Base-by-base conservation (phyloP, 176 grass and related monocot genomes). In the Musa troglodytarum region DNA sequence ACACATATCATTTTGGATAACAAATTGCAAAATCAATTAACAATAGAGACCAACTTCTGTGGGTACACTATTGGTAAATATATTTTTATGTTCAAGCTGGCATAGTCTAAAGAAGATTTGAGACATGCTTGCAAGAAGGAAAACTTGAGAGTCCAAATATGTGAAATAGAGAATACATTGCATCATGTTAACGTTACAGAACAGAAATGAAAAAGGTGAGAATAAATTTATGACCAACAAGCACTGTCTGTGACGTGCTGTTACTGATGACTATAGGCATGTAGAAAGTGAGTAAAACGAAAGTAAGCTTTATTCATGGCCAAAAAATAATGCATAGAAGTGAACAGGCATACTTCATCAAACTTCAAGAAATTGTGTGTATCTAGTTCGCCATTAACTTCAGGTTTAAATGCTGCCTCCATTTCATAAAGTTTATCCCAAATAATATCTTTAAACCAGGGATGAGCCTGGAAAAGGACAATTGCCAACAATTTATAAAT, bases 381-480 rank as follows among this genome's bases (percentile, higher is more conserved):
- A 70, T 99, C 95, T 52, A 99, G 71, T 86, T 99, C 95, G 73
- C 86, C 88, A 76, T 90, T 92, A 56, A 99, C 90, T 87, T 99
- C 84, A 76, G 95, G 95, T 72, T 91, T 94, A 81, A 94, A 94
- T 71, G 95, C 90, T 80, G 95, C 95, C 53, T 99, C 88, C 84
- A 86, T 99, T 71, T 99, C 91, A 84, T 99, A 99, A 78, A 99
- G 84, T 76, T 92, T 91, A 77, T 99, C 95, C 95, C 95, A 99
- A 65, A 78, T 53, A 82, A 94, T 78, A 82, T 89, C 88, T 76
- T 15, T 82, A 80, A 99, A 94, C 95, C 95, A 99, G 82, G 95
- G 86, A 92, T 99, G 95, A 2, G 76, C 86, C 95, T 99, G 73
- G 80, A 78, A 81, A 64, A 81, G 51, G 57, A 83, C 72, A 79